phyloP scores from a whole-genome alignment of 2,329 filamentous ascomycete species.

The Bimuria novae-zelandiae region DNA sequence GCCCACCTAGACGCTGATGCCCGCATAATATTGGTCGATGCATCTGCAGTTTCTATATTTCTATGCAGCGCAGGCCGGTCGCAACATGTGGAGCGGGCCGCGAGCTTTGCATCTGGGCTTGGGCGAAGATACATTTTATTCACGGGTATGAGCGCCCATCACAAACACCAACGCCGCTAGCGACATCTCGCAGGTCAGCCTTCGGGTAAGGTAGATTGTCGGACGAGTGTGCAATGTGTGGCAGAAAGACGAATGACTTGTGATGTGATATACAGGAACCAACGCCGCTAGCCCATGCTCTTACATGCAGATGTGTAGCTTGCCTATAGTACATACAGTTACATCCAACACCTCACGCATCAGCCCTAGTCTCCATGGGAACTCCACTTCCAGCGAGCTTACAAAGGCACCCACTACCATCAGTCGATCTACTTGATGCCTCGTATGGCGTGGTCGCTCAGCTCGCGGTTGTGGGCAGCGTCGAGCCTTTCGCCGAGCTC shows the following conservation, averaged over 20 bases:
- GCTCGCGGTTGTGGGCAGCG: conserved; percentile 27
- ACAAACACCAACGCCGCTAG: too few species aligned
- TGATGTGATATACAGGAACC: background rate
- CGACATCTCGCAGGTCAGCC: too few species aligned
- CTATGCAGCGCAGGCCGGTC: too few species aligned
- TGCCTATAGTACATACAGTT: conserved; percentile 8
- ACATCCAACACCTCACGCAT: background rate
- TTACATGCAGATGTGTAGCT: conserved; percentile 1
- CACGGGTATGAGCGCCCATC: too few species aligned
- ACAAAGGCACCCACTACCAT: background rate
- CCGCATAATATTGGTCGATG: too few species aligned
- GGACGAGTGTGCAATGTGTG: too few species aligned
- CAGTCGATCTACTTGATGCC: conserved; percentile 22
- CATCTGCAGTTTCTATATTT: too few species aligned
- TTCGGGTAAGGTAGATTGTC: too few species aligned
- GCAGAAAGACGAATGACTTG: background rate
- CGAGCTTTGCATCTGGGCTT: too few species aligned
- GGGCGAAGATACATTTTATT: too few species aligned
- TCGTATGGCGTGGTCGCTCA: conserved; percentile 17
- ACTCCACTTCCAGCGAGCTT: background rate
- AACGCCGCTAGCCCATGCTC: conserved; percentile 8
- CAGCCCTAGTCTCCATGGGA: background rate
- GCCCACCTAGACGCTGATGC: too few species aligned
- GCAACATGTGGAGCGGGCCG: too few species aligned
- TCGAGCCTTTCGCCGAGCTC: conserved; percentile 30